Evolutionary conservation across 2,329 filamentous ascomycete genomes (phyloP).

Genomic region (Colletotrichum neosansevieriae): DNA sequence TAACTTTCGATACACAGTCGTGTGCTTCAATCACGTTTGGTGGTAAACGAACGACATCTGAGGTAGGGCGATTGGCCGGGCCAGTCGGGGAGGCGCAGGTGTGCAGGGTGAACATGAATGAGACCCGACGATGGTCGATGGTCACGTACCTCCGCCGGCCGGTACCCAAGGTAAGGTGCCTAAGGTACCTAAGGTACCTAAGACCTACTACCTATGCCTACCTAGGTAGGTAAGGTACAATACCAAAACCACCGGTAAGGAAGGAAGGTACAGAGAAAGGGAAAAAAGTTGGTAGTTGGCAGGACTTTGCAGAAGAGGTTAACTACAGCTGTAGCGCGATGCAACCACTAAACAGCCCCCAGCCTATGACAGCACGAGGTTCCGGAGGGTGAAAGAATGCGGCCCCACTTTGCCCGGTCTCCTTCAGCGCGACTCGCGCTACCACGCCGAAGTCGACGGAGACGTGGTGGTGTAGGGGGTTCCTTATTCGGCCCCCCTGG

Average conservation of each 20-base stretch:
- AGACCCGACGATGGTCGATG: neutral
- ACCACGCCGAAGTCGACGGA: neutral
- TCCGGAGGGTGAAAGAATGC: slow-evolving; percentile 6
- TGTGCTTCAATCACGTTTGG: neutral
- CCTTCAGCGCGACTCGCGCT: neutral
- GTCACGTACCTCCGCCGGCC: neutral
- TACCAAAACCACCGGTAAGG: neutral
- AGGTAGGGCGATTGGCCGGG: slow-evolving; percentile 3
- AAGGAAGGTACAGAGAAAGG: neutral
- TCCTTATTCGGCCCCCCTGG: slow-evolving; percentile 31
- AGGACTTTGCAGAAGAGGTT: slow-evolving; percentile 34
- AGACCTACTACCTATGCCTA: too few species aligned
- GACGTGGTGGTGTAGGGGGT: slow-evolving; percentile 15
- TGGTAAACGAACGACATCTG: neutral
- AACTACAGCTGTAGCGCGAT: slow-evolving; percentile 33
- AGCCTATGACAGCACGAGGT: slow-evolving; percentile 20
- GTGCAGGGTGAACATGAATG: neutral
- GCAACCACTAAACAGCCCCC: slow-evolving; percentile 28
- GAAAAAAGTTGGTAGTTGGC: slow-evolving; percentile 34
- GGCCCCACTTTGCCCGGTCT: slow-evolving; percentile 31
- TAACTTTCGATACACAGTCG: neutral
- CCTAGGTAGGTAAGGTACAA: too few species aligned
- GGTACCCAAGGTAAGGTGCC: neutral
- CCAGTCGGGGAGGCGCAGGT: neutral
- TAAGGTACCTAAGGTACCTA: too few species aligned